These are phyloP conservation scores for Diddensiella caesifluorescens DNA, from an alignment of 805 yeast genomes.

Conservation along the genomic window DNA sequence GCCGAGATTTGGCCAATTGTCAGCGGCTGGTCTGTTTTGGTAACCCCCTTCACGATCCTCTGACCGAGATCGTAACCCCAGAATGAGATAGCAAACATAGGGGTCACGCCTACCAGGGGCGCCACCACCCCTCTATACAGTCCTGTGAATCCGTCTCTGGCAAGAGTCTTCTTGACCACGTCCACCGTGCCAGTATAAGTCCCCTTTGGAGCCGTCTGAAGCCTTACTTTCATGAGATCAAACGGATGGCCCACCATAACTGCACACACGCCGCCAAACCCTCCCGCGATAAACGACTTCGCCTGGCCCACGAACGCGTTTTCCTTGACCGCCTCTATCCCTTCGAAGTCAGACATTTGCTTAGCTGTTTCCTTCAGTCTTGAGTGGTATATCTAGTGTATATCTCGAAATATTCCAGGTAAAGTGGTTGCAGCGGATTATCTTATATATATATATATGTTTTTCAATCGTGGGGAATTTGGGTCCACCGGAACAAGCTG, in stretches of 20 bases:
- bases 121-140: conserved; percentile 92
- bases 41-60: conserved; percentile 49
- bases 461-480: no score
- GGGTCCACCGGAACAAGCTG: no score
- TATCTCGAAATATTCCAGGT: no score
- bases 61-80: conserved; percentile 98
- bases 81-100: conserved; percentile 96
- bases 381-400: no score
- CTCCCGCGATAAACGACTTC: conserved; percentile 88
- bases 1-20: conserved; percentile 68
- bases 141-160: conserved; percentile 71
- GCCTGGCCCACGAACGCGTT: conserved; percentile 57
- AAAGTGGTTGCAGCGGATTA: no score
- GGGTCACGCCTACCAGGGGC: conserved; percentile 94
- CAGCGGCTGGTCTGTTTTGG: conserved; percentile 36
- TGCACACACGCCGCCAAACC: conserved; percentile 95
- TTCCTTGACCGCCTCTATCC: conserved; percentile 17
- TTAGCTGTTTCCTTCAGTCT: no score
- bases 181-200: conserved; percentile 54
- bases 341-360: conserved; percentile 17
- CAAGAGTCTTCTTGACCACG: conserved; percentile 65
- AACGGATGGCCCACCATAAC: conserved; percentile 96
- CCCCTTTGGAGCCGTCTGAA: conserved; percentile 69
- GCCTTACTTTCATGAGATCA: conserved; percentile 84
- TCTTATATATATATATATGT: no score